Conservation (phyloP, 176 grass and related monocot genomes). For the Raddia distichophylla region DNA sequence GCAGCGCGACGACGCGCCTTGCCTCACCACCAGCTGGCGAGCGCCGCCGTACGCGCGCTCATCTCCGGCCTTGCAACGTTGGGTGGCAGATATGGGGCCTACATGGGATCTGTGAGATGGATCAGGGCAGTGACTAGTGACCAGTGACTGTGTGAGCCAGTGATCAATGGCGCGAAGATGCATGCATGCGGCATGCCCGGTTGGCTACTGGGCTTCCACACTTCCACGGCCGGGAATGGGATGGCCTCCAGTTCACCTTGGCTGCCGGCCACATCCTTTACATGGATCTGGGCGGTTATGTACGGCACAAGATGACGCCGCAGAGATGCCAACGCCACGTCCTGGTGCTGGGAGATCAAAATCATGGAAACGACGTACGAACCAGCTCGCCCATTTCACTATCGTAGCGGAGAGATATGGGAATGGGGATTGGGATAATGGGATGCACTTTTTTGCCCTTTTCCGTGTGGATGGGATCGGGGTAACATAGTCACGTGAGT, state of each 20-base stretch:
- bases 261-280: no score
- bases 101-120: neutral
- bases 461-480: no score
- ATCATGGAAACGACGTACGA: neutral
- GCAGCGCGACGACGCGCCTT: neutral
- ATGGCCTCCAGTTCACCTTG: no score
- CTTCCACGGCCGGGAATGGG: no score
- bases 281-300: neutral
- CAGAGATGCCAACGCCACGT: neutral
- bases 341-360: neutral
- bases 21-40: slow-evolving; percentile 51
- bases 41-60: slow-evolving; percentile 4
- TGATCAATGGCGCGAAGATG: neutral
- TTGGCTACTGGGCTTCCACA: no score
- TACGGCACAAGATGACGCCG: slow-evolving; percentile 9
- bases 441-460: neutral
- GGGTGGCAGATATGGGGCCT: neutral
- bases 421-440: no score
- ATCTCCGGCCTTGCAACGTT: slow-evolving; percentile 18
- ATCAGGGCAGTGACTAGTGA: neutral
- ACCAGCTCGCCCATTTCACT: neutral
- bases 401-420: neutral
- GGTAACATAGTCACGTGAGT: no score
- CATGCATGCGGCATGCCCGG: no score
- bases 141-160: no score